phyloP scores from a whole-genome alignment of 2,329 filamentous ascomycete genomes.

The Pseudogymnoascus destructans region DNA sequence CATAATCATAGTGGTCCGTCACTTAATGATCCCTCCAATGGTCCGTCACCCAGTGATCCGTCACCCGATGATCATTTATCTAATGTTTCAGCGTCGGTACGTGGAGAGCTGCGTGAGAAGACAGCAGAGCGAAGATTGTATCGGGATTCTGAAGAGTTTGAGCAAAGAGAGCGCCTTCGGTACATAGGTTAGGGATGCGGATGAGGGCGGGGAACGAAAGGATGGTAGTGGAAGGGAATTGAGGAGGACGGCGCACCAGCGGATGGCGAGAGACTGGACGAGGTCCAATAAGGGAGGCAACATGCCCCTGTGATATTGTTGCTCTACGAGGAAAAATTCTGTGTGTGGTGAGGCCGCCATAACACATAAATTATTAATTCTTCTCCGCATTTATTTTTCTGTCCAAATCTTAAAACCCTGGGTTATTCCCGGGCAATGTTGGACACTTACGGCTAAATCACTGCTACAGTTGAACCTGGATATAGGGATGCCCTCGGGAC shows the following conservation, averaged over 20 bases:
- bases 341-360: background rate
- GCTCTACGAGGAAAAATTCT: background rate
- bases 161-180: slow-evolving; percentile 22
- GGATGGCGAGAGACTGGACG: slow-evolving; percentile 22
- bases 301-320: background rate
- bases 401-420: background rate
- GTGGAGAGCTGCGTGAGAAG: slow-evolving; percentile 16
- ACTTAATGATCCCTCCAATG: too few relatives aligned
- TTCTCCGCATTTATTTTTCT: background rate
- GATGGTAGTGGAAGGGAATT: slow-evolving; percentile 14
- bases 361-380: background rate
- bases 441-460: background rate
- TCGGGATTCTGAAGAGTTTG: slow-evolving; percentile 20
- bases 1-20: too few relatives aligned
- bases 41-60: too few relatives aligned
- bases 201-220: slow-evolving; percentile 19
- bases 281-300: slow-evolving; percentile 4
- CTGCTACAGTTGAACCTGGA: too few relatives aligned
- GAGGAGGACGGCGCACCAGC: slow-evolving; percentile 23
- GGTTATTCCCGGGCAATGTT: background rate
- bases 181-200: slow-evolving; percentile 19
- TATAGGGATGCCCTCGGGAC: too few relatives aligned
- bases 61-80: too few relatives aligned
- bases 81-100: background rate
- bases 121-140: slow-evolving; percentile 21